Evolutionary conservation across 2,329 filamentous ascomycete genomes (phyloP).

Genomic region (Penicillium occitanis): DNA sequence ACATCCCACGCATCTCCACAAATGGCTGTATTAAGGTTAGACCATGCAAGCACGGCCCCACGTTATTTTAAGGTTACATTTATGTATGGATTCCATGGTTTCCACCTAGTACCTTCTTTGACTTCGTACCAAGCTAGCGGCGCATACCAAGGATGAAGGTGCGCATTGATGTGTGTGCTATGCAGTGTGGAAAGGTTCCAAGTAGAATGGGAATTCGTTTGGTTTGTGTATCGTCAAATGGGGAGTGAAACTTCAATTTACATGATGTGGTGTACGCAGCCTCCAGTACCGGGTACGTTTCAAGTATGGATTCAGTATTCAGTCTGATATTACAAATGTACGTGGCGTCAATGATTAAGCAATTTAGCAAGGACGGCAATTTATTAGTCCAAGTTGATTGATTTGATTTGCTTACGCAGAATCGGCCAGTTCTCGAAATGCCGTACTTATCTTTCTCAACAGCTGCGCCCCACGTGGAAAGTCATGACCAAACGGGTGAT

Average conservation of each 20-base stretch:
- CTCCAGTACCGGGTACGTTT: neutral
- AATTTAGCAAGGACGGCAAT: neutral
- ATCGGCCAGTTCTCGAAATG: slow-evolving; percentile 24
- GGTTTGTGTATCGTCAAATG: neutral
- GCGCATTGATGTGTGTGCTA: neutral
- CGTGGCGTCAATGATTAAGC: neutral
- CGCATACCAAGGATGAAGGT: neutral
- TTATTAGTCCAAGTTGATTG: neutral
- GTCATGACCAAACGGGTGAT: slow-evolving; percentile 24
- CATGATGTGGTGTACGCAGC: neutral
- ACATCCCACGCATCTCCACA: neutral
- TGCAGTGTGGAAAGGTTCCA: neutral
- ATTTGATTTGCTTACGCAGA: slow-evolving; percentile 2
- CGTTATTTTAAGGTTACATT: neutral
- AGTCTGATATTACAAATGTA: neutral
- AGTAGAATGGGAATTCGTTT: neutral
- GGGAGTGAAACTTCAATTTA: neutral
- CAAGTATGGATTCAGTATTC: neutral
- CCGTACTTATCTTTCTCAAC: slow-evolving; percentile 24
- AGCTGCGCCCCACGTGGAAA: slow-evolving; percentile 24
- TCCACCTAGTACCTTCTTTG: neutral
- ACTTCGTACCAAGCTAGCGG: neutral
- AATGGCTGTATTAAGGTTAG: neutral
- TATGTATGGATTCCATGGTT: neutral
- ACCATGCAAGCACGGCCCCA: neutral